Evolutionary conservation across 2,329 filamentous ascomycete species (phyloP), one percentile per base, ranked within the genome.

Genomic region (Blumeriella jaapii): DNA sequence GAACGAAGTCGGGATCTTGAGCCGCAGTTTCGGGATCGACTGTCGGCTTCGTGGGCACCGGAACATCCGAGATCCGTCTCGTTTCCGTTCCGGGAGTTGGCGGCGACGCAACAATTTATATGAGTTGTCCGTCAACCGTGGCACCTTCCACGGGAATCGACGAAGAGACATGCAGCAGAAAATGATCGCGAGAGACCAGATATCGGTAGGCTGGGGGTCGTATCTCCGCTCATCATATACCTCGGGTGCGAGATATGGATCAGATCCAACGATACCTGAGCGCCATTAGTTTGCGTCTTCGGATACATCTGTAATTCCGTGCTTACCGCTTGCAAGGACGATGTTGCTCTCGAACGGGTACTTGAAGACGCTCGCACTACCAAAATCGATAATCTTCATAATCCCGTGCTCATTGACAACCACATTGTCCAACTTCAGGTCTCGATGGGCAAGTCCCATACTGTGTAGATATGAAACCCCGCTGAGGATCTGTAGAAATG

Each of bases 321-420:
- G 60, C 79, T 61, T 62, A 91, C 85, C 86, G 56, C 75, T 78
- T 23, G 86, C 82, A 28, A 79, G 66, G 10, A 91, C 83, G 39
- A 87, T 75, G 34, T 84, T 84, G 46, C 78, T 86, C 61, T 98
- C 91, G 54, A 98, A 96, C 0, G 91, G 91, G 66, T 98, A 98
- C 52, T 83, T 78, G 64, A 94, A 98, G 25, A 98, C 89, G 47
- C 91, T 87, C 1, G 91, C 89, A 61, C 87, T 96, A 16, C 91
- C 91, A 60, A 98, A 98, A 59, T 98, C 91, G 53, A 98, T 98
- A 46, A 98, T 82, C 61, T 98, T 98, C 86, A 98, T 94, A 51
- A 98, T 96, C 2, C 91, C 91, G 53, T 82, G 75, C 54, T 93
- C 83, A 55, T 87, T 96, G 40, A 98, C 87, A 17, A 98, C 91